phyloP scores from a whole-genome alignment of 345 rosid species.

The Dovyalis caffra region DNA sequence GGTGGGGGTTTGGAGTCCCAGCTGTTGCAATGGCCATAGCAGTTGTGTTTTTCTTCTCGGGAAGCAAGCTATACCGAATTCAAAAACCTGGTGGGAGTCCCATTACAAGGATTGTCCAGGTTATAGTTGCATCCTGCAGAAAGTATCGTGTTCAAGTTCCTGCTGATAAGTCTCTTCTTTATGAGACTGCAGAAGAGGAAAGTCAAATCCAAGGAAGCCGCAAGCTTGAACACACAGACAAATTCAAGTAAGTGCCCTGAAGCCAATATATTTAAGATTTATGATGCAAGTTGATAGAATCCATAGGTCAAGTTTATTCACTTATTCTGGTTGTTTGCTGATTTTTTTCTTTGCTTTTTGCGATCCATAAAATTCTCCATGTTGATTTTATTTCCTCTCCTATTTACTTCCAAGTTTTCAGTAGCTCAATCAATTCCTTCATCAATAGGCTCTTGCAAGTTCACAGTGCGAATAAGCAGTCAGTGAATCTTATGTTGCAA shows the following conservation, averaged over 20 bases:
- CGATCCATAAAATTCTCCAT: neutral
- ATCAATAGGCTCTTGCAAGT: neutral
- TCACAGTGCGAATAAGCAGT: neutral
- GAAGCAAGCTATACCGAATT: conserved; percentile 63
- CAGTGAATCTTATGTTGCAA: neutral
- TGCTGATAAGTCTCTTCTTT: conserved; percentile 62
- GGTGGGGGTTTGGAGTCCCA: conserved; percentile 94
- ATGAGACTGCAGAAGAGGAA: conserved; percentile 67
- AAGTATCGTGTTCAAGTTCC: conserved; percentile 66
- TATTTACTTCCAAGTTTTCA: neutral
- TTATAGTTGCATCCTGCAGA: conserved; percentile 73
- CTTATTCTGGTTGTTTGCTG: neutral
- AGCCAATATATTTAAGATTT: neutral
- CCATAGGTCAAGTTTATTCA: neutral
- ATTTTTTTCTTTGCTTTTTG: neutral
- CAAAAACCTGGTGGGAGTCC: conserved; percentile 97
- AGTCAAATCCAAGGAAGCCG: conserved; percentile 74
- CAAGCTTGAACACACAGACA: conserved; percentile 67
- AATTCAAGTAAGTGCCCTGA: conserved; percentile 49
- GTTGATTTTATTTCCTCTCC: neutral
- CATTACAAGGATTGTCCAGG: conserved; percentile 75
- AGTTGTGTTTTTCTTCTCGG: conserved; percentile 68
- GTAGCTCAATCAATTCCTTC: neutral
- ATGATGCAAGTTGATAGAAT: neutral
- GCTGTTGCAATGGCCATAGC: conserved; percentile 84